Evolutionary conservation across 2,329 filamentous ascomycete genomes (phyloP), one percentile per base, ranked within the genome.

Genomic region (Arthrobotrys pseudoclavata): DNA sequence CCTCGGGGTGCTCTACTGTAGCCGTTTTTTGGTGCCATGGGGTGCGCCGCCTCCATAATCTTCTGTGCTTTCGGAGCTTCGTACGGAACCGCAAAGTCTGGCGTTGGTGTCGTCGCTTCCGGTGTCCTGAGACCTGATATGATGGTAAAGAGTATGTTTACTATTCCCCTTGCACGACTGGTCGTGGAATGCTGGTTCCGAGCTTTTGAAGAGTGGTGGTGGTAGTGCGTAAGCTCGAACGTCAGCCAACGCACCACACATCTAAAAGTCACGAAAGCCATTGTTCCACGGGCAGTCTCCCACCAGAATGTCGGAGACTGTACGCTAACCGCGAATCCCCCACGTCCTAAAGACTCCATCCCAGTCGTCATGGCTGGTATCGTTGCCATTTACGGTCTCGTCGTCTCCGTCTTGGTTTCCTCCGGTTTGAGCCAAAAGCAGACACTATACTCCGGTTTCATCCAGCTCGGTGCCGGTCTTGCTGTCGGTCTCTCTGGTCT

Each of bases 291-390:
- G 22, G 15, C 75, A 22, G 2, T 34, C 61, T 66, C 18, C n/a
- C 29, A 20, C 22, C 15, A 34, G 57, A 22, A 6, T 12, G 31
- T 15, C 79, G 22, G 82, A 76, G 82, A 67, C 26, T 31, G 47
- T 47, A 6, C 40, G 47, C 22, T 74, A 78, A 55, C 47, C 50
- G 29, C 61, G 76, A 42, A 79, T 68, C 18, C 22, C 34, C 26
- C 22, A 20, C n/a, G 15, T 20, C 34, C 10, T 15, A 60, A 81
- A 98, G 95, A 97, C 89, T 97, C 98, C 85, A 95, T 98, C 81
- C 96, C 96, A 85, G 96, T 98, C 86, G 97, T 99, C 91, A 99
- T 99, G 96, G 96, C 96, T 88, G 96, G 96, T 98, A 99, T 99
- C 86, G 98, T 99, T 86, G 96, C 93, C 92, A 98, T 99, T 86